Evolutionary conservation across 2,329 filamentous ascomycete species (phyloP), one percentile per base, ranked within the genome.

Genomic region (Periconia sp.): DNA sequence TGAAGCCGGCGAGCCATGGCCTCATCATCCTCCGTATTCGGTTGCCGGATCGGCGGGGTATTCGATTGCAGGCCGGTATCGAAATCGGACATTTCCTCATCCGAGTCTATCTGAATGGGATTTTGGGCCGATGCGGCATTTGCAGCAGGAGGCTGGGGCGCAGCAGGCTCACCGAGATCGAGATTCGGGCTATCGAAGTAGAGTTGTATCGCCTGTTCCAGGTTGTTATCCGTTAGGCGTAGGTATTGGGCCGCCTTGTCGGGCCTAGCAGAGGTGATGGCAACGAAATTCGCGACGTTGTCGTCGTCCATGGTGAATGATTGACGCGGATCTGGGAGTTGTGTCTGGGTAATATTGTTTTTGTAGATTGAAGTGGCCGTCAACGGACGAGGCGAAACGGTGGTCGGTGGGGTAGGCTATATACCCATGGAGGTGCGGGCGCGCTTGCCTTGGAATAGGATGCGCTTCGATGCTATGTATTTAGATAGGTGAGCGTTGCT

Each of bases 1-100:
- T 99, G 94, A 46, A 99, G 71, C 43, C 89, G 83, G 68, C 92
- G 84, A 5, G 94, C 94, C 85, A 97, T 92, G 30, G 89, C 92
- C 38, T 90, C 92, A 62, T 99, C 94, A 61, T 96, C 91, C 52
- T 96, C 92, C 54, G 88, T 83, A 35, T 56, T 58, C 33, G 48
- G 46, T 17, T 53, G 54, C 13, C 53, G 44, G 13, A 37, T 32
- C 21, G 64, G 61, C 11, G 56, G 56, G 9, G 48, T 52, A 21
- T 50, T 50, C 29, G 62, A 54, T 30, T 61, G 63, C 36, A 50
- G 73, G 70, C 39, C 66, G 47, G 41, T 63, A 35, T 70, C 71
- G 68, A 65, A 77, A 42, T 81, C 78, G 24, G 76, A 68, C 54
- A 76, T 80, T 24, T 89, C 86, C 42, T 89, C 85, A 57, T 92